Conservation (phyloP, 352 stramenopile genomes). For the Globisporangium barbulae region DNA sequence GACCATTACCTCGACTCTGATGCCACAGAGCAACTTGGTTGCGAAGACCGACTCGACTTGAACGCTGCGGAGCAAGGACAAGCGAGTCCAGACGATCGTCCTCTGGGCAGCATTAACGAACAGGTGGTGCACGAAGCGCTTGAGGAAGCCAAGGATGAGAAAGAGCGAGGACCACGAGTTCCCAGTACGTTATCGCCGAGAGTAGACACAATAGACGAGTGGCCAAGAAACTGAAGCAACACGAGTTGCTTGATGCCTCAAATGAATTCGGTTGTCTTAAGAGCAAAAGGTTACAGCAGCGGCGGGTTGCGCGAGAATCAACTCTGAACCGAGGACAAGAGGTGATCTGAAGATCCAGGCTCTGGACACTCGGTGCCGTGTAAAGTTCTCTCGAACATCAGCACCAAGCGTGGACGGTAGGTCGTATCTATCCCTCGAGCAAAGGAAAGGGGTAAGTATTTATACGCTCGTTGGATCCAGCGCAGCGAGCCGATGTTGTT, state of each 20-base stretch:
- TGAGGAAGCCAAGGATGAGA: background rate
- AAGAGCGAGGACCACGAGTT: too few relatives aligned
- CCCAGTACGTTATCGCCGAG: background rate
- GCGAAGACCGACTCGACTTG: background rate
- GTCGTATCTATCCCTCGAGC: background rate
- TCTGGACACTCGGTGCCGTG: background rate
- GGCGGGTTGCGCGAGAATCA: background rate
- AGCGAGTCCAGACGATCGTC: background rate
- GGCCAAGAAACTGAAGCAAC: background rate
- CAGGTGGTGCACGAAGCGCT: background rate
- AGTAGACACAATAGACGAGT: conserved; percentile 13
- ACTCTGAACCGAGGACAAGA: background rate
- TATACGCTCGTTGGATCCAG: background rate
- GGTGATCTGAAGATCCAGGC: background rate
- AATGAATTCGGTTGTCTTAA: background rate
- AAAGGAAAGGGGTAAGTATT: background rate
- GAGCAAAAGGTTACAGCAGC: background rate
- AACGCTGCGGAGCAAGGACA: background rate
- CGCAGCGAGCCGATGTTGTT: background rate
- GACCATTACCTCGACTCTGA: background rate
- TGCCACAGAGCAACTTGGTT: background rate
- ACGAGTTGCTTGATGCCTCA: background rate
- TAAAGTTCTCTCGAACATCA: background rate
- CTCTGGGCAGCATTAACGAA: background rate
- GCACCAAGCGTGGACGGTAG: too few relatives aligned